phyloP scores from a whole-genome alignment of 176 grass and related monocot genomes.

The Hordeum marinum region DNA sequence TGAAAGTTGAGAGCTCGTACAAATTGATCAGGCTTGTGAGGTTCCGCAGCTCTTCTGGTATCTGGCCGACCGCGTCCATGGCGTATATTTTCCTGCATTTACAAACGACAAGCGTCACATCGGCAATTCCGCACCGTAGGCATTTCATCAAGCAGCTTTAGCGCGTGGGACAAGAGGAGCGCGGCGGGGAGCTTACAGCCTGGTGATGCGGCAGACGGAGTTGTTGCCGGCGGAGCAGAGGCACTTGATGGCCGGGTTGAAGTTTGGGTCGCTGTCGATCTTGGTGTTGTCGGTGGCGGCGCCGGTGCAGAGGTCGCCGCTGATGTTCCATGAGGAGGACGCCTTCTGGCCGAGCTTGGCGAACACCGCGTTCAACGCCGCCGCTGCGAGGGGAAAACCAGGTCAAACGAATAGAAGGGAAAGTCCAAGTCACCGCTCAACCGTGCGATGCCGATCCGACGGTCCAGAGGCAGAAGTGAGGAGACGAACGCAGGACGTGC shows the following conservation, averaged over 20 bases:
- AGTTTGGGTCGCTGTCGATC: conserved; percentile 10
- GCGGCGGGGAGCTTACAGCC: conserved; percentile 31
- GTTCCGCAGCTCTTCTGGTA: conserved; percentile 49
- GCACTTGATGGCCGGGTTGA: conserved; percentile 73
- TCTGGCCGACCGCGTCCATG: conserved; percentile 27
- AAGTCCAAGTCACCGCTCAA: not conserved
- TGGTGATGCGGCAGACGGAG: conserved; percentile 64
- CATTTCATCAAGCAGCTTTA: not conserved
- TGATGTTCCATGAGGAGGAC: conserved; percentile 71
- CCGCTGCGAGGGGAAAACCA: conserved; percentile 24
- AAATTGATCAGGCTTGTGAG: conserved; percentile 33
- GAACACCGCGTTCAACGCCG: conserved; percentile 61
- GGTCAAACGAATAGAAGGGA: too few species aligned
- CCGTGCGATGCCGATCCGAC: not conserved
- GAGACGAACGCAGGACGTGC: too few species aligned
- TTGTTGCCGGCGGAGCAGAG: conserved; percentile 35
- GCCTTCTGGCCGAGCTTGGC: conserved; percentile 38
- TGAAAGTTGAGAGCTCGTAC: conserved; percentile 10
- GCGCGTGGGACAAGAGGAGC: not conserved
- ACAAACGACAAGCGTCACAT: not conserved
- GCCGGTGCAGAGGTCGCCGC: conserved; percentile 83
- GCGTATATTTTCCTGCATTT: conserved; percentile 30
- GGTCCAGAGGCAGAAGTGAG: too few species aligned
- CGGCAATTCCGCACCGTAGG: not conserved
- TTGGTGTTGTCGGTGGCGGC: conserved; percentile 40